These are phyloP conservation scores for Thermochaetoides dissita DNA, from an alignment of 2,329 filamentous ascomycete species.

Conservation along the genomic window DNA sequence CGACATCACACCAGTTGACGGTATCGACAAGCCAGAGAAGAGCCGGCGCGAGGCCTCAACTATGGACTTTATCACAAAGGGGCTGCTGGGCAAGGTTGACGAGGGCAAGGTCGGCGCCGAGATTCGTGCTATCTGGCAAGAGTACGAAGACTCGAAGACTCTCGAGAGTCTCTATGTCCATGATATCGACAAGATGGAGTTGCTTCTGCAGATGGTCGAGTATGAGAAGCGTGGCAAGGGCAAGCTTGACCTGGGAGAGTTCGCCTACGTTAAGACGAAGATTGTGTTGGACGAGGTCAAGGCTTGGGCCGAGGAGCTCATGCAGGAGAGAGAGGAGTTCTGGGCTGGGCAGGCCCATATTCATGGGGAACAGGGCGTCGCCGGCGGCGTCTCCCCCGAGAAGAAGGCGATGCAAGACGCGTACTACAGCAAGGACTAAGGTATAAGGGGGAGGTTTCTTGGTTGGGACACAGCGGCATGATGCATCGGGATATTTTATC, in stretches of 20 bases:
- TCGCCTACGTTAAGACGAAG: slow-evolving; percentile 60
- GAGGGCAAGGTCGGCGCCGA: slow-evolving; percentile 52
- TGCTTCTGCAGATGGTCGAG: slow-evolving; percentile 89
- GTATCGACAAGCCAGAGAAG: slow-evolving; percentile 77
- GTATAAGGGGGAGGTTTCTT: too few relatives aligned
- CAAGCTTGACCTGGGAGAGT: slow-evolving; percentile 68
- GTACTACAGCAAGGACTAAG: slow-evolving; percentile 28
- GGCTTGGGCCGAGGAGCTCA: slow-evolving; percentile 62
- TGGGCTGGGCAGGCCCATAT: slow-evolving; percentile 45
- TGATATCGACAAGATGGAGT: slow-evolving; percentile 93
- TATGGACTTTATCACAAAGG: slow-evolving; percentile 77
- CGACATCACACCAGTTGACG: slow-evolving; percentile 89
- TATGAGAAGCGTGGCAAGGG: slow-evolving; percentile 66
- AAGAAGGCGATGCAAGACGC: slow-evolving; percentile 30
- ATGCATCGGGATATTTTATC: too few relatives aligned
- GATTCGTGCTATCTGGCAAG: slow-evolving; percentile 73
- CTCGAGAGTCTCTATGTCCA: slow-evolving; percentile 82
- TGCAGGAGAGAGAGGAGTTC: slow-evolving; percentile 60
- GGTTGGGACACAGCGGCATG: too few relatives aligned
- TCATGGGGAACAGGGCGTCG: slow-evolving; percentile 30
- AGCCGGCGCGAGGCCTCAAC: slow-evolving; percentile 70
- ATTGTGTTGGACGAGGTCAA: slow-evolving; percentile 66
- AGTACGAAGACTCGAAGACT: slow-evolving; percentile 83
- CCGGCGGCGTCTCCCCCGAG: slow-evolving; percentile 25
- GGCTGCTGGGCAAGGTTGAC: slow-evolving; percentile 59